Conservation (phyloP, 2,329 filamentous ascomycete genomes). For the Fonsecaea nubica region DNA sequence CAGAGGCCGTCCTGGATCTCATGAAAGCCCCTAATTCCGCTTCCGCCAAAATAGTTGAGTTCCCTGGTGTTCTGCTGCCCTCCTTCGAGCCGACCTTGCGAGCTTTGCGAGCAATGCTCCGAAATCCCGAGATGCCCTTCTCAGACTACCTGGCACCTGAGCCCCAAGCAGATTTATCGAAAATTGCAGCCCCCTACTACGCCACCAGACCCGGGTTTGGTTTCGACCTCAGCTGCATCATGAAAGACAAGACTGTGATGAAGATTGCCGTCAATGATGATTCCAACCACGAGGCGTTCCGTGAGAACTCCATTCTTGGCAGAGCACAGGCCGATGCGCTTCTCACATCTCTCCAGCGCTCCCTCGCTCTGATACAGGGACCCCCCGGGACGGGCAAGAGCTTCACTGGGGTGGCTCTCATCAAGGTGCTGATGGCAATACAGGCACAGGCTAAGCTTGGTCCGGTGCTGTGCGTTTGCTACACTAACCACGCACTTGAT, state of each 20-base stretch:
- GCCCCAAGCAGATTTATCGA: constrained; percentile 34
- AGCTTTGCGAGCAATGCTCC: constrained; percentile 17
- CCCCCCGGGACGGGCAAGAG: constrained; percentile 44
- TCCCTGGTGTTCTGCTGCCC: constrained; percentile 22
- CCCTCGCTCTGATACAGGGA: constrained; percentile 40
- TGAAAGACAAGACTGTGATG: constrained; percentile 5
- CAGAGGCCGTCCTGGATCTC: not conserved
- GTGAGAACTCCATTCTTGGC: constrained; percentile 14
- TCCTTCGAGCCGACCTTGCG: constrained; percentile 23
- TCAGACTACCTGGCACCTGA: constrained; percentile 12
- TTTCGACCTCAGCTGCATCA: constrained; percentile 52
- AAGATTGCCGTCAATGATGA: not conserved
- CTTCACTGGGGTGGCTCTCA: constrained; percentile 41
- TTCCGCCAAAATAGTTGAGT: constrained; percentile 17
- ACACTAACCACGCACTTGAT: constrained; percentile 63
- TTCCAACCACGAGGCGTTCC: constrained; percentile 8
- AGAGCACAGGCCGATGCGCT: constrained; percentile 9
- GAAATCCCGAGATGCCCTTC: constrained; percentile 42
- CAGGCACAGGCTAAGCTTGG: constrained; percentile 66
- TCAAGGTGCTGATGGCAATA: constrained; percentile 50
- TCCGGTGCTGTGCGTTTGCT: constrained; percentile 57
- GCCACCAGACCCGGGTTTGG: constrained; percentile 56
- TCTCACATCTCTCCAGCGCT: constrained; percentile 7
- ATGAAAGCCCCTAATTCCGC: constrained; percentile 4
- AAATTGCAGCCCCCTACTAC: constrained; percentile 59